phyloP scores from a whole-genome alignment of 441 rosid genomes.

The Omphalea diandra region DNA sequence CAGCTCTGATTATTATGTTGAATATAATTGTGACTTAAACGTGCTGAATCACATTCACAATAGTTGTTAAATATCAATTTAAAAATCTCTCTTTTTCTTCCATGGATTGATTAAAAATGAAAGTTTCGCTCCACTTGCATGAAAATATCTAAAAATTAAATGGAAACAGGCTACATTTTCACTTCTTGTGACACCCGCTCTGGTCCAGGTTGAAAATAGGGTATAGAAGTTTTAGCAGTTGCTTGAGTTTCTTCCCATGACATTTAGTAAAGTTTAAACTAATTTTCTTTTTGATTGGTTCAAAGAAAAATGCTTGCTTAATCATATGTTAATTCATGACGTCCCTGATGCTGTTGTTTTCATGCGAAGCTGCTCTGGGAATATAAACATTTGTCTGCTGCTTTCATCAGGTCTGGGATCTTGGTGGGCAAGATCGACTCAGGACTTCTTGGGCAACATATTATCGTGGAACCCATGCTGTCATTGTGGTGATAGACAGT shows the following conservation, averaged over 20 bases:
- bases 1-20: neutral
- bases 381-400: neutral
- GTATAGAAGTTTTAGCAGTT: neutral
- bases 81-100: too few species aligned
- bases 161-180: too few species aligned
- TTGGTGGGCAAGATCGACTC: slow-evolving; percentile 92
- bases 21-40: neutral
- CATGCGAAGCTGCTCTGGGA: neutral
- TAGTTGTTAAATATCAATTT: neutral
- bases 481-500: slow-evolving; percentile 87
- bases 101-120: too few species aligned
- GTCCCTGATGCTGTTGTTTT: neutral
- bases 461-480: slow-evolving; percentile 92
- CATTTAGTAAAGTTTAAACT: neutral
- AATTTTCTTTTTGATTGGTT: neutral
- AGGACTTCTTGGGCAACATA: slow-evolving; percentile 96
- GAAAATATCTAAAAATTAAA: neutral
- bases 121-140: too few species aligned
- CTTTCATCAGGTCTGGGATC: slow-evolving; percentile 77
- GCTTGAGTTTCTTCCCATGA: neutral
- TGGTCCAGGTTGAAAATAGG: neutral
- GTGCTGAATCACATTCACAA: neutral
- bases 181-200: neutral
- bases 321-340: neutral
- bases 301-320: neutral